Conservation (phyloP, 768 basidiomycete species). For the Boletus pseudo-olivaceus region DNA sequence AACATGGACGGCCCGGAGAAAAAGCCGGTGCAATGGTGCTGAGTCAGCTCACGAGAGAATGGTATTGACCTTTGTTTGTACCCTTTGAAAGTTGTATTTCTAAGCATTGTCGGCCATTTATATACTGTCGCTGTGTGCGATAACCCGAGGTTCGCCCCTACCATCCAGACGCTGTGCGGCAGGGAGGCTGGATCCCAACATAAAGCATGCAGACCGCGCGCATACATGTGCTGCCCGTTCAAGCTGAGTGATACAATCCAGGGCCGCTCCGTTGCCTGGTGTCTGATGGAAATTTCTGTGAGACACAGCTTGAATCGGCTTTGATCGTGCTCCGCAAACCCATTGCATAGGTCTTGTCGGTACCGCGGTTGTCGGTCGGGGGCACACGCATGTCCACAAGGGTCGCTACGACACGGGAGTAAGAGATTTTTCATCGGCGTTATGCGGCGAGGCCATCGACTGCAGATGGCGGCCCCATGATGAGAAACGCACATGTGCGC, state of each 20-base stretch:
- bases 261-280: neutral
- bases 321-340: neutral
- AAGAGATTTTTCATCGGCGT: neutral
- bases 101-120: too few relatives aligned
- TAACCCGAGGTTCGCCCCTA: too few relatives aligned
- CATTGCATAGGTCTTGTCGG: neutral
- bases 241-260: neutral
- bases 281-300: neutral
- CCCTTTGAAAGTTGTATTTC: too few relatives aligned
- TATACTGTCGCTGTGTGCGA: too few relatives aligned
- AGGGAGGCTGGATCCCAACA: too few relatives aligned
- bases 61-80: too few relatives aligned
- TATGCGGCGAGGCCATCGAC: neutral
- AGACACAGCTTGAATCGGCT: neutral
- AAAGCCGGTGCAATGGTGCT: neutral
- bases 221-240: neutral
- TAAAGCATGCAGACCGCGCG: too few relatives aligned
- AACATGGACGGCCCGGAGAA: neutral
- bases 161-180: too few relatives aligned
- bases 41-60: neutral
- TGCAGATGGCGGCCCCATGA: neutral
- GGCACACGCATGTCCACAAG: neutral
- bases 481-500: neutral
- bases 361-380: neutral
- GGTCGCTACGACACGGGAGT: neutral